Evolutionary conservation across 441 rosid genomes (phyloP), one percentile per base, ranked within the genome.

Genomic region (Pelargonium citronellum): DNA sequence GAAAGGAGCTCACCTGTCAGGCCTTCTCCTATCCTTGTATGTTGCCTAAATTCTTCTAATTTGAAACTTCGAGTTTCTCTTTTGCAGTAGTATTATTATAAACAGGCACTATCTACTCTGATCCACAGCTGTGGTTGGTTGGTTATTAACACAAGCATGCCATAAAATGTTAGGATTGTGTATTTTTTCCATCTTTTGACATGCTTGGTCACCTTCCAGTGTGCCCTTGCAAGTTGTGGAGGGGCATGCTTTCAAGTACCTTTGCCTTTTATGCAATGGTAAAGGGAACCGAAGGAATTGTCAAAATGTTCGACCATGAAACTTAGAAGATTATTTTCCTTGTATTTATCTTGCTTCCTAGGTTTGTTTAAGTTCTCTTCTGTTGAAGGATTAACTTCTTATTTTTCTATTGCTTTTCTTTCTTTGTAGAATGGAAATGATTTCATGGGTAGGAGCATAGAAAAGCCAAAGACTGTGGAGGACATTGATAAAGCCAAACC

Each of bases 1-100:
- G 96, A 91, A 84, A 84, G 90, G 75, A 89, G 86, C 81, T 93
- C 97, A 71, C 98, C 96, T 44, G 92, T 74, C 77, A 80, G 90
- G 81, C 89, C 87, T 68, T 80, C 96, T 75, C 85, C 91, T 8
- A 71, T 86, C 43, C 79, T 82, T 79, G 98, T 93, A 86, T 49
- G 85, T 69, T 17, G 34, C 30, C 69, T 49, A 15, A 20, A 47
- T 64, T n/a, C 53, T 73, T 63, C 78, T n/a, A 49, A 37, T 15
- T 44, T 69, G 47, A 44, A 22, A n/a, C 27, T 78, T 68, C 53
- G 12, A 19, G 30, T 70, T 30, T 10, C 30, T 55, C 15, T 19
- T 30, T 63, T 75, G 75, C 66, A 27, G 67, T 60, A 46, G 19
- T 72, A 64, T 53, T 64, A 22, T 39, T 57, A 6, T 62, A 22